Base-by-base conservation (phyloP, 768 basidiomycete species). In the Leccinum imitatum region DNA sequence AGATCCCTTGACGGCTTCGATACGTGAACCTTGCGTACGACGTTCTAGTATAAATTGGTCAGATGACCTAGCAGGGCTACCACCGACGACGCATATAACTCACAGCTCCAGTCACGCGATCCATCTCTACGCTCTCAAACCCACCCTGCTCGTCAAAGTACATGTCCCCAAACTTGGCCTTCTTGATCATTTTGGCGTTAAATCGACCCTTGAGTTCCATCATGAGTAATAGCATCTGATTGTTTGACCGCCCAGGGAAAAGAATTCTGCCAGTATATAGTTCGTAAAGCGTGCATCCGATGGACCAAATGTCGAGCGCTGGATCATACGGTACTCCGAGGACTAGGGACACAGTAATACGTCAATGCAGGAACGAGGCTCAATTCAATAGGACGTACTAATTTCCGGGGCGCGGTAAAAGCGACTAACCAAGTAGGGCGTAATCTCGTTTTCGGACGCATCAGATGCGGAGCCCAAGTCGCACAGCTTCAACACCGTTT, bases 371-470 rank as follows among this genome's bases (percentile, higher is more conserved):
- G 58, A 51, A 35, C 54, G n/a, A 23, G 48, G 41, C 33, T n/a
- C 21, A 19, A 53, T 41, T 44, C 41, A 44, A 21, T 39, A 30
- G 21, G 64, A 80, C 84, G 71, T 69, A 98, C 96, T 99, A 71
- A 98, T 98, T 78, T 99, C 97, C 2, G 97, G 97, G 2, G 96
- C 96, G 48, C 97, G 91, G 72, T 99, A 98, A 76, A 98, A 99
- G 50, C 97, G 82, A 65, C 92, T 94, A 60, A 98, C 97, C 57
- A 99, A 87, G 75, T 99, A 98, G 10, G 97, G 97, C 8, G 97
- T 98, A 66, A 98, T 95, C 35, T 97, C 97, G 73, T 93, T 94
- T 74, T 98, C 96, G 8, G 88, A 88, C 1, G 89, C 90, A 73
- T 98, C 96, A 7, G 91, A 91, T 1, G 97, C 97, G 2, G 94